A percentile compares a stretch with the other conserved stretches of the same genome.
phyloP scores from a whole-genome alignment of 768 basidiomycete genomes.

The Paxillus rubicundulus region DNA sequence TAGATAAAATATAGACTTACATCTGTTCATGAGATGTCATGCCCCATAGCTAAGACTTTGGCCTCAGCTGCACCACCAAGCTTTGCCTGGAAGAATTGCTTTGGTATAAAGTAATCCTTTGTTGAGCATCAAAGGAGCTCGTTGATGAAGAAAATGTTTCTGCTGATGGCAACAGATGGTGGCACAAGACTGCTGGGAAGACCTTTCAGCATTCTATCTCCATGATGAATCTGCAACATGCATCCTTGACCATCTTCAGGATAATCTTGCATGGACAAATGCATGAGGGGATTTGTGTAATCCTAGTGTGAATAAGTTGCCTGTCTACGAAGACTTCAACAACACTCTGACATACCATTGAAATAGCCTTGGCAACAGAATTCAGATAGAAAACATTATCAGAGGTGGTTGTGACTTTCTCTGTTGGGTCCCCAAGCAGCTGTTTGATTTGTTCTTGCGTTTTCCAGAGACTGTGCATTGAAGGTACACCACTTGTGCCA shows the following conservation, averaged over 20 bases:
- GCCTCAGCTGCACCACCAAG: not conserved
- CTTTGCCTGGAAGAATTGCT: too few species aligned
- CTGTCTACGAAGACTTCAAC: too few species aligned
- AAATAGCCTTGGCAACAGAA: constrained; percentile 7
- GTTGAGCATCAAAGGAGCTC: constrained; percentile 9
- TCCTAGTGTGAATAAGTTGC: constrained; percentile 12
- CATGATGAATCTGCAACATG: constrained; percentile 23
- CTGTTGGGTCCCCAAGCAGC: constrained; percentile 22
- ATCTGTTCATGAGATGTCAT: not conserved
- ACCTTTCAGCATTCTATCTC: constrained; percentile 24
- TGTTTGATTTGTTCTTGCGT: constrained; percentile 13
- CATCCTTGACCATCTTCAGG: too few species aligned
- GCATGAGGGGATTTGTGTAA: constrained; percentile 20
- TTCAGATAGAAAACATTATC: constrained; percentile 29
- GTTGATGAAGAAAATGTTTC: constrained; percentile 20
- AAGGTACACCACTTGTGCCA: constrained; percentile 25
- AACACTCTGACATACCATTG: constrained; percentile 6
- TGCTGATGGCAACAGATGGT: constrained; percentile 18
- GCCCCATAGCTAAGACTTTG: not conserved
- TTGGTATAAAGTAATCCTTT: constrained; percentile 4
- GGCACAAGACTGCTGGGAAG: constrained; percentile 22
- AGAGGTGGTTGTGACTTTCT: constrained; percentile 15
- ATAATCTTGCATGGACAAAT: too few species aligned
- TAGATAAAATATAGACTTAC: not conserved
- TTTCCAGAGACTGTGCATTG: constrained; percentile 16